phyloP scores from a whole-genome alignment of 495 filamentous ascomycete genomes.

The Xylaria telfairii region DNA sequence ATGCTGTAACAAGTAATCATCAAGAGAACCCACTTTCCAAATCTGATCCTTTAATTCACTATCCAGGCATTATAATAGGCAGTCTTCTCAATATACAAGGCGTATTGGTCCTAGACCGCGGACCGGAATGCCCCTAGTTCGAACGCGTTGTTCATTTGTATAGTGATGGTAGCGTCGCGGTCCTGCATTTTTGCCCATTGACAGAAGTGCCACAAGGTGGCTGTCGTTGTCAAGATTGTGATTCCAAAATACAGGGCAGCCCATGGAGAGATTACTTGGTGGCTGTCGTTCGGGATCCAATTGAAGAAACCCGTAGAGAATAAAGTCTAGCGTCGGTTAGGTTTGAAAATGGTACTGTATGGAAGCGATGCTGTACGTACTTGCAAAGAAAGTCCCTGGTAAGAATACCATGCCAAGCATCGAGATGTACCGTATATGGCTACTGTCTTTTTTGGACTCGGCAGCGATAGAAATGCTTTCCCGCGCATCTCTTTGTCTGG shows the following conservation, averaged over 20 bases:
- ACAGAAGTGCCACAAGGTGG: neutral
- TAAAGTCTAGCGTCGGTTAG: constrained; percentile 19
- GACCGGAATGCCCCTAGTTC: neutral
- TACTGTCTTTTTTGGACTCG: constrained; percentile 29
- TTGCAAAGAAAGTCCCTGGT: constrained; percentile 29
- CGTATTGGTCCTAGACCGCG: too few species aligned
- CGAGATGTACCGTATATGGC: constrained; percentile 27
- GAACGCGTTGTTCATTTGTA: neutral
- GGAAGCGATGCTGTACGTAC: neutral
- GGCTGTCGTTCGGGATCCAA: constrained; percentile 22
- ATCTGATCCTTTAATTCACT: neutral
- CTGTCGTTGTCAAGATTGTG: constrained; percentile 6
- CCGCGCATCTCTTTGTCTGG: constrained; percentile 12
- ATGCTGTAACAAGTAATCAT: too few species aligned
- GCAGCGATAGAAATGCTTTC: constrained; percentile 24
- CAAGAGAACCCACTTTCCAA: too few species aligned
- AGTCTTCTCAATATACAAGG: neutral
- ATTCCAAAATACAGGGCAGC: constrained; percentile 20
- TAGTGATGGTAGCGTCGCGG: neutral
- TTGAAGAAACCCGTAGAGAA: constrained; percentile 30
- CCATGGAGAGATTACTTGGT: constrained; percentile 23
- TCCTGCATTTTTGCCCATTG: neutral
- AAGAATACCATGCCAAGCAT: constrained; percentile 29
- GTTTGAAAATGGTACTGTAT: neutral
- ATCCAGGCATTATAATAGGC: neutral